phyloP scores from a whole-genome alignment of 345 rosid genomes.

The Melaleuca alternifolia region DNA sequence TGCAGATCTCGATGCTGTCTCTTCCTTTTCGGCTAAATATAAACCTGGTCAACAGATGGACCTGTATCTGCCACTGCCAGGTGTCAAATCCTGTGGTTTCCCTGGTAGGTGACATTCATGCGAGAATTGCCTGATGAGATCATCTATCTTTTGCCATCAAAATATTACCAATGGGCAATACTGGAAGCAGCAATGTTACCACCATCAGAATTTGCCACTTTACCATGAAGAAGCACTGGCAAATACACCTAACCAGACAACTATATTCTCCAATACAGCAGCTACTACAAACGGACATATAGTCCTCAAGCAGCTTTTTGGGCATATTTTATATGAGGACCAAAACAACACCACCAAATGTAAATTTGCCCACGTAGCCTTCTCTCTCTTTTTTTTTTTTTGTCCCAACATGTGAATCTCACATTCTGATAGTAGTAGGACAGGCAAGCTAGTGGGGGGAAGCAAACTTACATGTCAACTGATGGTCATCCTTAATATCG shows the following conservation, averaged over 20 bases:
- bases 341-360: background rate
- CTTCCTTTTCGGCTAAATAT: background rate
- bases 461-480: slow-evolving; percentile 58
- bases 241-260: background rate
- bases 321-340: background rate
- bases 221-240: background rate
- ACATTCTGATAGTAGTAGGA: background rate
- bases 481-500: slow-evolving; percentile 79
- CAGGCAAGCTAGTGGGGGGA: background rate
- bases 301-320: background rate
- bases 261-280: background rate
- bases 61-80: background rate
- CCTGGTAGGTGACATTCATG: background rate
- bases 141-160: background rate
- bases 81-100: background rate
- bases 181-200: background rate
- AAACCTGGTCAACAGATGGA: background rate
- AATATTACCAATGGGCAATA: background rate
- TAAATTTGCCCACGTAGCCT: background rate
- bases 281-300: background rate
- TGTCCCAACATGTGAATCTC: background rate
- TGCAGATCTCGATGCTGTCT: too few species aligned
- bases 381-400: background rate
- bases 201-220: background rate
- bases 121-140: background rate